phyloP scores from a whole-genome alignment of 2,329 filamentous ascomycete genomes.

The Penicillium sclerotigenum region DNA sequence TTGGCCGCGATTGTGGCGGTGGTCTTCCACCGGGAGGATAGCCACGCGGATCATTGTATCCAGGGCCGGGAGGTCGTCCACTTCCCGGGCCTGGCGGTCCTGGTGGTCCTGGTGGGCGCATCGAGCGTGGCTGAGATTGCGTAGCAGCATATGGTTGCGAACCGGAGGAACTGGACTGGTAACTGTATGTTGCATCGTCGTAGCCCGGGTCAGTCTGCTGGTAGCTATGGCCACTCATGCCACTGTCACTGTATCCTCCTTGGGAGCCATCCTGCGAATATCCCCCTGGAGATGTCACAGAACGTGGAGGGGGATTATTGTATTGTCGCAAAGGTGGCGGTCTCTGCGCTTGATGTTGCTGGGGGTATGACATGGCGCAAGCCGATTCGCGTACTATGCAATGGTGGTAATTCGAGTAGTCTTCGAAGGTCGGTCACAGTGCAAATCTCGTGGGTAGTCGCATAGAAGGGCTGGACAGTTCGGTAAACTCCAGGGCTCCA shows the following conservation, averaged over 20 bases:
- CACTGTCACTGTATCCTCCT: constrained; percentile 28
- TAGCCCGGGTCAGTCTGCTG: constrained; percentile 26
- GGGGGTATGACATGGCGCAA: constrained; percentile 38
- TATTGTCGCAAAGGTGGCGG: constrained; percentile 36
- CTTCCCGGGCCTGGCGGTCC: constrained; percentile 28
- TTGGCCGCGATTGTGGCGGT: constrained; percentile 32
- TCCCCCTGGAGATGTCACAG: constrained; percentile 23
- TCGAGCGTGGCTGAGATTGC: constrained; percentile 30
- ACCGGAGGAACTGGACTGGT: constrained; percentile 26
- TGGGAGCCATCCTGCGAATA: constrained; percentile 28
- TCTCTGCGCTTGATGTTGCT: constrained; percentile 29
- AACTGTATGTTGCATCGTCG: constrained; percentile 27
- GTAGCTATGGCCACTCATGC: constrained; percentile 26
- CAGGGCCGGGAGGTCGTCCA: constrained; percentile 28
- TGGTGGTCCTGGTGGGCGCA: constrained; percentile 31
- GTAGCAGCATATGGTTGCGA: constrained; percentile 27
- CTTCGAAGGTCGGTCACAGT: background rate
- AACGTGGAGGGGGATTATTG: constrained; percentile 17
- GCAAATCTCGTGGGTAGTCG: background rate
- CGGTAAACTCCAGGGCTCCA: background rate
- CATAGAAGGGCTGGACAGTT: constrained; percentile 1
- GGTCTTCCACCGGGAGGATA: constrained; percentile 28
- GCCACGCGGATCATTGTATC: constrained; percentile 23
- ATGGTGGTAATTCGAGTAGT: background rate
- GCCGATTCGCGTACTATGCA: background rate